phyloP scores from a whole-genome alignment of 2,329 filamentous ascomycete genomes.

The Zymoseptoria passerinii region DNA sequence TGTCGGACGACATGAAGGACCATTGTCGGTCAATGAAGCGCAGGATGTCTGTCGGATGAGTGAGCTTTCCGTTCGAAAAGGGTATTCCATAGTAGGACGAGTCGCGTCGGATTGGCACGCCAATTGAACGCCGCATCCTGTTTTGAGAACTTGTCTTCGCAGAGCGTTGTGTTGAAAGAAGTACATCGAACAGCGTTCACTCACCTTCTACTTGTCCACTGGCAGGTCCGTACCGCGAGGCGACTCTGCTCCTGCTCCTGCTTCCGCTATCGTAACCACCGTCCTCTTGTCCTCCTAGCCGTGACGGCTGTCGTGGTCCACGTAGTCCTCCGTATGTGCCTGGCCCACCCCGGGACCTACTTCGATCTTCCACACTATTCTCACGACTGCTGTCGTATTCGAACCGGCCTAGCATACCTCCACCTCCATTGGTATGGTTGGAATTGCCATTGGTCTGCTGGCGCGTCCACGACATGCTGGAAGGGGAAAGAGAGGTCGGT shows the following conservation, averaged over 20 bases:
- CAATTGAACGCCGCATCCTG: neutral
- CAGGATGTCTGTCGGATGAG: slow-evolving; percentile 48
- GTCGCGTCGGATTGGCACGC: neutral
- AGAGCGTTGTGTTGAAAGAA: neutral
- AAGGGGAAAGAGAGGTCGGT: neutral
- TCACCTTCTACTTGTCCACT: slow-evolving; percentile 37
- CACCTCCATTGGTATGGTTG: slow-evolving; percentile 33
- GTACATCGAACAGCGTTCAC: slow-evolving; percentile 6
- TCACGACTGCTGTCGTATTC: slow-evolving; percentile 30
- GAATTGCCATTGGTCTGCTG: slow-evolving; percentile 15
- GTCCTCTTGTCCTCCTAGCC: slow-evolving; percentile 38
- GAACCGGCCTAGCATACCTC: slow-evolving; percentile 28
- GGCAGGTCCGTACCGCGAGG: slow-evolving; percentile 29
- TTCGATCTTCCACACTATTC: slow-evolving; percentile 30
- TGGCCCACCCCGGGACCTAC: slow-evolving; percentile 28
- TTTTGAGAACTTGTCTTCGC: neutral
- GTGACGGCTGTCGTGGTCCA: slow-evolving; percentile 20
- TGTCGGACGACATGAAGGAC: slow-evolving; percentile 80
- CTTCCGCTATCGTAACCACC: slow-evolving; percentile 30
- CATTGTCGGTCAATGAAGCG: slow-evolving; percentile 81
- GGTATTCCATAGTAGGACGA: neutral
- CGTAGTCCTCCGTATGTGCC: slow-evolving; percentile 25
- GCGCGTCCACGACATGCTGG: slow-evolving; percentile 16
- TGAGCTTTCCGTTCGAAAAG: neutral
- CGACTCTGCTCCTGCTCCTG: slow-evolving; percentile 26